Percentiles rank a stretch among this genome's conserved stretches.
phyloP scores from a whole-genome alignment of 2,329 filamentous ascomycete species.

The Hortaea werneckii region DNA sequence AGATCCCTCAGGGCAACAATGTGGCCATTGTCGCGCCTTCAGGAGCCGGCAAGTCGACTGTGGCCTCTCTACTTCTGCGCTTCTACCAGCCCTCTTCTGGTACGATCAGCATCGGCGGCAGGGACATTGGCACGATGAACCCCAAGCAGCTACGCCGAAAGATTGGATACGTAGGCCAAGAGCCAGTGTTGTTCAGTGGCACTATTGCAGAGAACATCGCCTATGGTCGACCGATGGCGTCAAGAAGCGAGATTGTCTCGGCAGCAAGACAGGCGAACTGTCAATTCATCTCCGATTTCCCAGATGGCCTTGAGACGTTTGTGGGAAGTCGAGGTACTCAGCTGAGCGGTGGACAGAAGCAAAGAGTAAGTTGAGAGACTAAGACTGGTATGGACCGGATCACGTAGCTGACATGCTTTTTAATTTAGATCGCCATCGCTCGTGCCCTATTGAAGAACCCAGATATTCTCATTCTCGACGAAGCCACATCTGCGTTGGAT shows the following conservation, averaged over 20 bases:
- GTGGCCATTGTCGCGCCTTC: conserved; percentile 95
- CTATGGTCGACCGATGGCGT: conserved; percentile 75
- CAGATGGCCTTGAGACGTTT: conserved; percentile 86
- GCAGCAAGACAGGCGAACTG: conserved; percentile 92
- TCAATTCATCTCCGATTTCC: conserved; percentile 91
- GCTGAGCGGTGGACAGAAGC: conserved; percentile 91
- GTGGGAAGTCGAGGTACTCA: conserved; percentile 89
- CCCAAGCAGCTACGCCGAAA: conserved; percentile 83
- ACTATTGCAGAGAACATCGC: conserved; percentile 82
- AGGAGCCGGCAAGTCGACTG: conserved; percentile 91
- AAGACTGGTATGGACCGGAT: no score
- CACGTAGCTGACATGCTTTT: background rate
- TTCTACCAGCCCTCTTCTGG: conserved; percentile 82
- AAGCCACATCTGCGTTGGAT: conserved; percentile 87
- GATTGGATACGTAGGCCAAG: conserved; percentile 91
- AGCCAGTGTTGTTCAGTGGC: conserved; percentile 84
- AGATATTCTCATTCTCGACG: conserved; percentile 92
- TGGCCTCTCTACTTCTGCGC: conserved; percentile 78
- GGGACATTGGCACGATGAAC: conserved; percentile 78
- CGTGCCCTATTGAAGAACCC: conserved; percentile 89
- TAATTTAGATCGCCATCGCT: conserved; percentile 68
- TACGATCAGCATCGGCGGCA: conserved; percentile 70
- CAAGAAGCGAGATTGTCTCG: conserved; percentile 67
- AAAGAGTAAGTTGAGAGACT: conserved; percentile 35
- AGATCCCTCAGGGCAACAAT: conserved; percentile 85